Evolutionary conservation across 2,329 filamentous ascomycete genomes (phyloP).

Genomic region (Acarospora socialis): DNA sequence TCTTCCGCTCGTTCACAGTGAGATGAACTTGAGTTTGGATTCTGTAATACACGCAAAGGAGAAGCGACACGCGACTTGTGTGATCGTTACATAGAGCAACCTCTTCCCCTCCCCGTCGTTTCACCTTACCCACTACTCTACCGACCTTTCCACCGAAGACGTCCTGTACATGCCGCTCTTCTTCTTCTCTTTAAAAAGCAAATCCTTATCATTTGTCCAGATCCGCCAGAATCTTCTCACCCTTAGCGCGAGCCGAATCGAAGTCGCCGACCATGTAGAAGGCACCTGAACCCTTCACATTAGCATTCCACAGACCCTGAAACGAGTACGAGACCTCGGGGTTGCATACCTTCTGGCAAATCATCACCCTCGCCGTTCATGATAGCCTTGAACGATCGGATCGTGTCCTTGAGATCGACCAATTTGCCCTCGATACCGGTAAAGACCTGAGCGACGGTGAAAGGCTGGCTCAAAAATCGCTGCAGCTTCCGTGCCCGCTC

Average conservation of each 20-base stretch:
- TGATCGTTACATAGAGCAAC: too few species aligned
- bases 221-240: conserved; percentile 98
- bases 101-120: too few species aligned
- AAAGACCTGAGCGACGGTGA: conserved; percentile 66
- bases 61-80: too few species aligned
- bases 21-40: too few species aligned
- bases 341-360: conserved; percentile 77
- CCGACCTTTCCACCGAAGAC: not conserved
- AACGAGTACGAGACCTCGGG: too few species aligned
- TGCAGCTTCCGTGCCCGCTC: conserved; percentile 99
- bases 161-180: not conserved
- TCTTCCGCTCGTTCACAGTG: too few species aligned
- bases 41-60: too few species aligned
- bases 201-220: conserved; percentile 47
- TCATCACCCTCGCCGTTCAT: conserved; percentile 88
- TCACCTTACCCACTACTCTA: too few species aligned
- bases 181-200: too few species aligned
- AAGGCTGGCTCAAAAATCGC: conserved; percentile 98
- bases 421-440: conserved; percentile 86
- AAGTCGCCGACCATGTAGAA: conserved; percentile 99
- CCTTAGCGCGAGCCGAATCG: conserved; percentile 83
- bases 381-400: conserved; percentile 93
- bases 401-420: conserved; percentile 98
- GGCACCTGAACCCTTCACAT: conserved; percentile 43
- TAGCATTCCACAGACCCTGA: conserved; percentile 6